These are phyloP conservation scores for Rubia balearica DNA, from an alignment of 305 asterid species.

Conservation along the genomic window DNA sequence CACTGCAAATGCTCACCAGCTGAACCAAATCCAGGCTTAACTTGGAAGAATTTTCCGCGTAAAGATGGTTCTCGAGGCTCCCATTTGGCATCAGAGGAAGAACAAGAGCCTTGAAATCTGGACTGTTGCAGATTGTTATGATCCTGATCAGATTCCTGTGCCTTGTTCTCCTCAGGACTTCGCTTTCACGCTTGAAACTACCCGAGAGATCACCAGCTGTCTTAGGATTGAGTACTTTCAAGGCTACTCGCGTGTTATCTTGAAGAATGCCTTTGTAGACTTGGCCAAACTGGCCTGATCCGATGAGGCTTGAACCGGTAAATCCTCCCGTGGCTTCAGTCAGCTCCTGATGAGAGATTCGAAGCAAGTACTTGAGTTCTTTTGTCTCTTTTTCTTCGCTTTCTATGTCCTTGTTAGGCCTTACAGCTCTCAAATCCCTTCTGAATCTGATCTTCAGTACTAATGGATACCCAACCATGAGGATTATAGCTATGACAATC, in stretches of 20 bases:
- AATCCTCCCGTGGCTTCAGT: conserved; percentile 72
- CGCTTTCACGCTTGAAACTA: conserved; percentile 76
- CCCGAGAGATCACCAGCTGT: conserved; percentile 30
- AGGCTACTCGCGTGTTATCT: conserved; percentile 54
- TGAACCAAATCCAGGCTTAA: conserved; percentile 38
- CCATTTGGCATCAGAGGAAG: conserved; percentile 80
- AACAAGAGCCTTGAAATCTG: conserved; percentile 80
- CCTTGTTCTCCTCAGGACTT: conserved; percentile 57
- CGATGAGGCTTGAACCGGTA: conserved; percentile 43
- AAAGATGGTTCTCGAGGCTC: conserved; percentile 67
- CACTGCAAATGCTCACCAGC: conserved; percentile 56
- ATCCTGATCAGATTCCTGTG: conserved; percentile 76
- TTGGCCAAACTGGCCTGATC: conserved; percentile 62
- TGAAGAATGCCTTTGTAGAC: conserved; percentile 67
- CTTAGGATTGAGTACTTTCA: conserved; percentile 37
- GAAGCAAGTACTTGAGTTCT: conserved; percentile 40
- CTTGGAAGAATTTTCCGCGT: conserved; percentile 36
- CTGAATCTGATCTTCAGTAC: conserved; percentile 36
- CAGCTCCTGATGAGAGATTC: conserved; percentile 53
- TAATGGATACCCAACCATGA: conserved; percentile 47
- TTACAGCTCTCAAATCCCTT: conserved; percentile 23
- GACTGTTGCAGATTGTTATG: conserved; percentile 65
- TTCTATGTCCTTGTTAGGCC: conserved; percentile 20
- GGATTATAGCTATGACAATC: conserved; percentile 47
- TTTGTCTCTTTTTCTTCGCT: conserved; percentile 33